These are phyloP conservation scores for Rheum nobile DNA, from an alignment of 148 eudicot species.

Conservation along the genomic window DNA sequence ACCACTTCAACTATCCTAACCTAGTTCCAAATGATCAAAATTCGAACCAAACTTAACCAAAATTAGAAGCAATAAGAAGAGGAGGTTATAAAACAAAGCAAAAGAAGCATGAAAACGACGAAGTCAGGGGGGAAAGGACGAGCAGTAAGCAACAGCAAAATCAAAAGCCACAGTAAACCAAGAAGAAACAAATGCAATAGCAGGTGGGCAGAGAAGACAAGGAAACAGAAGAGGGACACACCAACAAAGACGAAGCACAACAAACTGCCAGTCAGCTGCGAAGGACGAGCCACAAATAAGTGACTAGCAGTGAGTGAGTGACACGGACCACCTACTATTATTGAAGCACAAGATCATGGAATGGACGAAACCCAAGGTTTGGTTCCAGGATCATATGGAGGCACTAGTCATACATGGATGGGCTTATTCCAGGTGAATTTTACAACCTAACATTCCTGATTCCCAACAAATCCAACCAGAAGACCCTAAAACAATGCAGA, in stretches of 20 bases:
- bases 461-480: background rate
- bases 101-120: background rate
- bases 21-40: background rate
- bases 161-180: background rate
- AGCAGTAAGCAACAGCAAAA: background rate
- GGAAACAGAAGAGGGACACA: background rate
- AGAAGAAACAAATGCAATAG: background rate
- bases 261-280: background rate
- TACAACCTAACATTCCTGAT: background rate
- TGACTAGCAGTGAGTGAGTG: background rate
- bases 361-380: too few species aligned
- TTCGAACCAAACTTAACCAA: background rate
- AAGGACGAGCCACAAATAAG: too few species aligned
- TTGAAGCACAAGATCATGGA: background rate
- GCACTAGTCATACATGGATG: background rate
- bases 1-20: background rate
- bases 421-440: background rate
- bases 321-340: background rate
- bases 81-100: background rate
- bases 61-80: background rate
- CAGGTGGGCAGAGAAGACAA: background rate
- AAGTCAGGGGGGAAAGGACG: background rate
- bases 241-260: background rate
- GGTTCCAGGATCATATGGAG: too few species aligned
- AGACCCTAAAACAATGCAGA: background rate